Conservation (phyloP, 176 grass and related monocot species). For the Carex cristatella region DNA sequence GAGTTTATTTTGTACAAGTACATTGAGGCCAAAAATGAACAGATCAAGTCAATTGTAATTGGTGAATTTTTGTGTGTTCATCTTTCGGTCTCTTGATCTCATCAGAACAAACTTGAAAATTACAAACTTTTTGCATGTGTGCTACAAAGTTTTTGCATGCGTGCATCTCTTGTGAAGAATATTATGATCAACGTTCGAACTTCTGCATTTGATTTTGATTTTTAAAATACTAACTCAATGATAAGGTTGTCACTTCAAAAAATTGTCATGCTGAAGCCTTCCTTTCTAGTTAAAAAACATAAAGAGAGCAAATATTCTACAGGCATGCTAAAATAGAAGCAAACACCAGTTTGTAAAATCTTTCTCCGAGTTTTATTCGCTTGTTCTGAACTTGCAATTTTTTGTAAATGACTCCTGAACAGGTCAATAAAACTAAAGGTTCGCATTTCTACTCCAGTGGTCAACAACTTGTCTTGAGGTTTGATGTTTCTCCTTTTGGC, state of each 20-base stretch:
- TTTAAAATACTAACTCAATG: not conserved
- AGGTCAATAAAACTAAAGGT: constrained; percentile 58
- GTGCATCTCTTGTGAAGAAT: not conserved
- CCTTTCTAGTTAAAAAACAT: not conserved
- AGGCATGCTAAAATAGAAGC: not conserved
- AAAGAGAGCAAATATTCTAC: not conserved
- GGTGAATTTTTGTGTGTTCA: not conserved
- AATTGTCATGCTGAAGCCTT: not conserved
- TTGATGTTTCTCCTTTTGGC: constrained; percentile 23
- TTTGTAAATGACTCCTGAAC: constrained; percentile 6
- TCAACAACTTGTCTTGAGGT: constrained; percentile 59
- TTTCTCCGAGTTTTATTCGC: not conserved
- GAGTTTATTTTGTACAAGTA: not conserved
- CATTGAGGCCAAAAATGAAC: not conserved
- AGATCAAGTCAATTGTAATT: not conserved
- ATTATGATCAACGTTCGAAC: not conserved
- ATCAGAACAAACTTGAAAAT: not conserved
- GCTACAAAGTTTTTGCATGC: not conserved
- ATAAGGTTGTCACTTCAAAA: not conserved
- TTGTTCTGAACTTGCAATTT: not conserved
- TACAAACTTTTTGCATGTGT: not conserved
- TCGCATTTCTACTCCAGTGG: constrained; percentile 41
- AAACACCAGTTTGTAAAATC: not conserved
- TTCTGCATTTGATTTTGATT: not conserved
- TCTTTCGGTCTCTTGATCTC: not conserved